Evolutionary conservation across 2,329 filamentous ascomycete genomes (phyloP), one percentile per base, ranked within the genome.

Genomic region (Karstenula rhodostoma): DNA sequence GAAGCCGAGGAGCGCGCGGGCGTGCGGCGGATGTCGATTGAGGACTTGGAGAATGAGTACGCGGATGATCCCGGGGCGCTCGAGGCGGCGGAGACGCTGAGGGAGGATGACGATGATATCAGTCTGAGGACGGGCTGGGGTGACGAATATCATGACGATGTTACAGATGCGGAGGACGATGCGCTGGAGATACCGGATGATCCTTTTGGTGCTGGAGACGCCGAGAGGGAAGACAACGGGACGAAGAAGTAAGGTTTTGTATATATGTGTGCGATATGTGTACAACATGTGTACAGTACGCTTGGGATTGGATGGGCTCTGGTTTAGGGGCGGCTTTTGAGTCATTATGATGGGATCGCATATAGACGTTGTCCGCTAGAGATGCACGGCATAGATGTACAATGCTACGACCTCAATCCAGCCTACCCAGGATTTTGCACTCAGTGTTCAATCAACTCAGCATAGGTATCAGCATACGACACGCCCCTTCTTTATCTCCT

Each of bases 81-180:
- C 51, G 76, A 77, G 59, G 78, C 77, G 12, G 74, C 74, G 0
- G 74, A 78, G 60, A 66, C 70, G 1, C 61, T 82, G 53, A 64
- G 81, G 6, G 83, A 85, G 53, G 82, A 84, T 23, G 84, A 84
- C 19, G 81, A 80, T 69, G 83, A 78, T 79, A 87, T 81, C 51
- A 80, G 77, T 61, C 67, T 84, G 53, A 80, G 82, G 60, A 83
- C 85, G 57, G 83, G 85, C 32, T 85, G 73, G 71, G 74, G 69
- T 23, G 74, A 76, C 35, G 74, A 74, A 54, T 82, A 81, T 64
- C 71, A 75, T 49, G 80, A 82, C 63, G 79, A 82, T 27, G 76
- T 74, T 27, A 77, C 77, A 1, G 72, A 75, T 51, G 75, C 77
- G 43, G 80, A 79, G 23, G 79, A 81, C 55, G 78, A 80, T 59